Evolutionary conservation across 1,139 yeast genomes (phyloP).

Genomic region (Blastobotrys apis): DNA sequence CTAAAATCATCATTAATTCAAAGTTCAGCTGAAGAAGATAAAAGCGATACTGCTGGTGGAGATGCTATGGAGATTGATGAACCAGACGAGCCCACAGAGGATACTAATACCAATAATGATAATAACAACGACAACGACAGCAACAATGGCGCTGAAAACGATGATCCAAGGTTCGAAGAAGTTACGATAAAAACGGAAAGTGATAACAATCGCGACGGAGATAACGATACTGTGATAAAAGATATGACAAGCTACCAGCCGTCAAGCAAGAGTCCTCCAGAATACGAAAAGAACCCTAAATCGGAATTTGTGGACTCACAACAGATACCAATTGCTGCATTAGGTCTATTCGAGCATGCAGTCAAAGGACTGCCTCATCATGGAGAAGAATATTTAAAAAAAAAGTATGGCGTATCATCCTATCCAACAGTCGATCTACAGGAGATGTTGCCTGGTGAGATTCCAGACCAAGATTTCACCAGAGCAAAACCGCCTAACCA

Average conservation of each 20-base stretch:
- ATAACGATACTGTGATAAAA: constrained; percentile 1
- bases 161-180: constrained; percentile 2
- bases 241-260: constrained; percentile 13
- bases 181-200: constrained; percentile 5
- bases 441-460: constrained; percentile 76
- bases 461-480: constrained; percentile 85
- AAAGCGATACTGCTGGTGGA: constrained; percentile 13
- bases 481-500: constrained; percentile 85
- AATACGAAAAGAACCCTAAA: constrained; percentile 71
- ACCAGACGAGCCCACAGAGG: background rate
- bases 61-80: constrained; percentile 6
- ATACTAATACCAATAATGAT: background rate
- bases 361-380: constrained; percentile 47
- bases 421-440: constrained; percentile 77
- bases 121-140: background rate
- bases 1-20: no score
- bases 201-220: background rate
- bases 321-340: constrained; percentile 64
- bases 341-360: constrained; percentile 65
- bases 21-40: background rate
- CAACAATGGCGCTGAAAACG: background rate
- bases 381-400: constrained; percentile 69
- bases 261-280: constrained; percentile 27
- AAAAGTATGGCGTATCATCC: constrained; percentile 81
- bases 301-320: constrained; percentile 74